phyloP scores from a whole-genome alignment of 306 rosid species.

The Cucumis melo region DNA sequence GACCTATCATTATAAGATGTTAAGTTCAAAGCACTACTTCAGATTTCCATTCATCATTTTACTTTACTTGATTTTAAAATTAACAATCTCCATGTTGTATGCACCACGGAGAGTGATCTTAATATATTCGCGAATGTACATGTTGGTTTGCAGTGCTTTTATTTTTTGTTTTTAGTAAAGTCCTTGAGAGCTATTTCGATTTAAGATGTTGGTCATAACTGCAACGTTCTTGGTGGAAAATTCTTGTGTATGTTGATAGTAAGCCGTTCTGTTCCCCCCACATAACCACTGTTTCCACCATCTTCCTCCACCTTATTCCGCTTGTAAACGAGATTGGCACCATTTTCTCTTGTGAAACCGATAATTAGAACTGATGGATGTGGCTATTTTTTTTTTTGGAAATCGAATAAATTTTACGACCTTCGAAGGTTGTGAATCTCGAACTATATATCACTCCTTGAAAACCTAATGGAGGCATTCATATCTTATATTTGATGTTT shows the following conservation, averaged over 20 bases:
- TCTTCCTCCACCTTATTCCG: neutral
- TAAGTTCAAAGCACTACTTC: neutral
- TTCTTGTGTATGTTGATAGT: neutral
- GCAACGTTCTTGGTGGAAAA: neutral
- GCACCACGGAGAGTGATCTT: neutral
- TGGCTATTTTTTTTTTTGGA: neutral
- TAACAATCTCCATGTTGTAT: neutral
- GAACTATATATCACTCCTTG: neutral
- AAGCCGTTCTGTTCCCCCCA: neutral
- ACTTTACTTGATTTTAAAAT: neutral
- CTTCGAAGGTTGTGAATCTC: neutral
- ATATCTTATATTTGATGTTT: neutral
- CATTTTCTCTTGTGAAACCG: neutral
- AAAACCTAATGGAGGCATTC: neutral
- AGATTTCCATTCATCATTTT: neutral
- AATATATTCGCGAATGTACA: neutral
- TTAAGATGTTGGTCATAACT: neutral
- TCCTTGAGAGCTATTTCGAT: neutral
- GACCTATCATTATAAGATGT: neutral
- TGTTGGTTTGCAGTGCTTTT: neutral
- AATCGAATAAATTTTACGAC: neutral
- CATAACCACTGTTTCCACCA: neutral
- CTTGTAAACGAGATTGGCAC: neutral
- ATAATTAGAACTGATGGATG: neutral
- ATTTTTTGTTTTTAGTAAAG: neutral